Base-by-base conservation (phyloP, 2,329 filamentous ascomycete genomes). In the Nothophoma quercina region DNA sequence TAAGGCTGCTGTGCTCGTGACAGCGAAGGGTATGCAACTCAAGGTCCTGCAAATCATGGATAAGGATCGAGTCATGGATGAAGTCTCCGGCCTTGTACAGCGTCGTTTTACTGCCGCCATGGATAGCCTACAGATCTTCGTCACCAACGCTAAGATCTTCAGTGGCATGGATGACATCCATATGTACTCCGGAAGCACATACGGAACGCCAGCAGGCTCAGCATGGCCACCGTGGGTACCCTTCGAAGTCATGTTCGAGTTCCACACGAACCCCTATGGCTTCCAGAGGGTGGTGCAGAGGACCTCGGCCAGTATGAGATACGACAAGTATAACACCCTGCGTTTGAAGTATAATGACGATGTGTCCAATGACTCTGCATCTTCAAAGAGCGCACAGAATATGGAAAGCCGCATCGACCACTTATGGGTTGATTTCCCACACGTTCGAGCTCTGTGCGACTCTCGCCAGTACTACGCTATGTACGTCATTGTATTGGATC, bases 41-140 rank as follows among this genome's bases (percentile, higher is more conserved):
- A 98, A 98, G 78, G 90, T 99, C 9, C 85, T 99, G 16, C 93
- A 97, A 61, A 93, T 99, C 65, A 96, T 98, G 89, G 95, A 99
- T 77, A 97, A 96, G 75, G 88, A 92, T 66, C 85, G 95, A 55
- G 85, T 98, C 50, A 93, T 87, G 39, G 95, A 99, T 71, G 88
- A 90, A 63, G 92, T 99, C 66, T 96, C 91, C 67, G 96, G 95
- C 46, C 83, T 99, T 36, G 93, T 99, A 1, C 96, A 99, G 72
- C 89, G 93, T 29, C 89, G 95, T 7, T 97, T 98, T 78, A 85
- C 93, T 22, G 87, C 97, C 58, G 91, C 92, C 62, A 97, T 98
- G 89, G 95, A 99, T 75, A 96, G 93, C 69, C 89, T 96, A 22
- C 95, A 99, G 72, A 97, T 99, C 76, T 99, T 99, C 64, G 93